Evolutionary conservation across 2,329 filamentous ascomycete species (phyloP).

Genomic region (Sarocladium brachiariae): DNA sequence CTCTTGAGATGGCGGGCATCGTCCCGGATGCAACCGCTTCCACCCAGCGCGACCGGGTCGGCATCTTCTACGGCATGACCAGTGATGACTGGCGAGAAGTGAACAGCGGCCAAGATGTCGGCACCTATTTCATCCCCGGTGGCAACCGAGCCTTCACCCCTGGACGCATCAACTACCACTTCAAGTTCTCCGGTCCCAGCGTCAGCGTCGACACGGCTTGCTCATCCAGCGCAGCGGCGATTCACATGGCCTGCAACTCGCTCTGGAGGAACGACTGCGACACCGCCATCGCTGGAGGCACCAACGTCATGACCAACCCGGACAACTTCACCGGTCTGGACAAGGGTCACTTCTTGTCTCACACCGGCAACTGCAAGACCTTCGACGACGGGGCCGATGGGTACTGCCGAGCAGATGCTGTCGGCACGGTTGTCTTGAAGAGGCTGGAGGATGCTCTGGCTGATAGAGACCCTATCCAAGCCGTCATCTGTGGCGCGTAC

Average conservation of each 20-base stretch:
- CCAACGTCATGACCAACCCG: slow-evolving; percentile 28
- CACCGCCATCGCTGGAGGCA: slow-evolving; percentile 30
- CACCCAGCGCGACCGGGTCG: not conserved
- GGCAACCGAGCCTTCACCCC: not conserved
- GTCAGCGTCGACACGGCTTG: slow-evolving; percentile 45
- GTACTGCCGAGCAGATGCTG: slow-evolving; percentile 45
- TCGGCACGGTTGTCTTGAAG: slow-evolving; percentile 39
- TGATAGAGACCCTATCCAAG: slow-evolving; percentile 33
- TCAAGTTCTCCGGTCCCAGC: slow-evolving; percentile 44
- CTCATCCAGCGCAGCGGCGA: slow-evolving; percentile 38
- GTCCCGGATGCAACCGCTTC: not conserved
- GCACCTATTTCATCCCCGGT: slow-evolving; percentile 10
- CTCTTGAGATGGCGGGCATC: slow-evolving; percentile 56
- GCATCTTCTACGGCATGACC: not conserved
- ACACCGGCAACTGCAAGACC: slow-evolving; percentile 25
- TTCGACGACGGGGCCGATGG: slow-evolving; percentile 36
- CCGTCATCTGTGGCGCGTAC: slow-evolving; percentile 19
- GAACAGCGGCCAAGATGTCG: slow-evolving; percentile 7
- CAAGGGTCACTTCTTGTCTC: slow-evolving; percentile 20
- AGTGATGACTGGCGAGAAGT: slow-evolving; percentile 5
- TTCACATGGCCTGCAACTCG: slow-evolving; percentile 35
- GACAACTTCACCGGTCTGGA: slow-evolving; percentile 18
- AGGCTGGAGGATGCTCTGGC: slow-evolving; percentile 35
- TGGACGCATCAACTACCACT: slow-evolving; percentile 38
- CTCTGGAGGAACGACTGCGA: slow-evolving; percentile 23